Evolutionary conservation across 257 asterid genomes (phyloP).

Genomic region (Solanum piurae): DNA sequence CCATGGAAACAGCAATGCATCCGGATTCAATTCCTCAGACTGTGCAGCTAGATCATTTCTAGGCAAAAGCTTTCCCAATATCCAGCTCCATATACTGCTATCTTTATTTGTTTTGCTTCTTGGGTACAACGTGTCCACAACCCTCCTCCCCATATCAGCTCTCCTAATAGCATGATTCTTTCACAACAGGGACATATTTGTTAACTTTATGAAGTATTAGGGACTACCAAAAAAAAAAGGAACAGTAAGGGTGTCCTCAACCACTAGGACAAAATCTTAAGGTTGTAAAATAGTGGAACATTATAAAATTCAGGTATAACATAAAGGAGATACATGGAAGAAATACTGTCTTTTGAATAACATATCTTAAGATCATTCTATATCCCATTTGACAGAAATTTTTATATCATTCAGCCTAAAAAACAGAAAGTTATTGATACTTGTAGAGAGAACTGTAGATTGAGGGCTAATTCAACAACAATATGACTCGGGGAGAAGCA

Average conservation of each 20-base stretch:
- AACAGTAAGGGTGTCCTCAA: not conserved
- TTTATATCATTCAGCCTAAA: not conserved
- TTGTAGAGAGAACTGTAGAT: not conserved
- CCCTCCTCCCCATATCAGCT: slow-evolving; percentile 71
- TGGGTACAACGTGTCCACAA: slow-evolving; percentile 73
- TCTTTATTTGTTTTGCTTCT: slow-evolving; percentile 18
- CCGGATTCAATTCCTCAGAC: slow-evolving; percentile 37
- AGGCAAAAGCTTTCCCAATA: slow-evolving; percentile 51
- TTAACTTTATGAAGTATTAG: slow-evolving; percentile 3
- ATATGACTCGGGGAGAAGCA: not conserved
- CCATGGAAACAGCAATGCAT: slow-evolving; percentile 84
- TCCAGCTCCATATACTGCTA: slow-evolving; percentile 53
- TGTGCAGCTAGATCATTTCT: slow-evolving; percentile 16
- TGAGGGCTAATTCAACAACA: not conserved
- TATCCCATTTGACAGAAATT: not conserved
- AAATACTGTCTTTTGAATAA: not conserved
- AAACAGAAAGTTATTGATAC: not conserved
- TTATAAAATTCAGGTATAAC: not conserved
- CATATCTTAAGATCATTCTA: not conserved
- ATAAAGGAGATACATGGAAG: not conserved
- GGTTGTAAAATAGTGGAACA: not conserved
- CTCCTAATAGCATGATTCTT: slow-evolving; percentile 95
- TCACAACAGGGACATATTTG: slow-evolving; percentile 5
- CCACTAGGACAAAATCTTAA: not conserved
- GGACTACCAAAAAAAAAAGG: not conserved